Base-by-base conservation (phyloP, 257 asterid species). In the Gentiana straminea region DNA sequence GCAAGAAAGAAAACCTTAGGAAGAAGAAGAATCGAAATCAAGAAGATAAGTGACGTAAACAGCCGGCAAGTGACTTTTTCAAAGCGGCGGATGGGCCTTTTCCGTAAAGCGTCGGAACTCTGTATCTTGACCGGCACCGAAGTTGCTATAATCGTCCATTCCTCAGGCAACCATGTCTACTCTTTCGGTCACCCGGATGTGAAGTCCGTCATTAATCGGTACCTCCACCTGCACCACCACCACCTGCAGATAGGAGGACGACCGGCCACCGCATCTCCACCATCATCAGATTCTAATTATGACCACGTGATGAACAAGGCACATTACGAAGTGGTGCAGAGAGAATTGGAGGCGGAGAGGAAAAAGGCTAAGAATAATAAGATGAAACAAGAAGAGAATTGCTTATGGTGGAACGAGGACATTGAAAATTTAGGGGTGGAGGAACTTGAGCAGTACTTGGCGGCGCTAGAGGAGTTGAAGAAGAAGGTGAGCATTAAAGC, bases 41-140 rank as follows among this genome's bases (percentile, higher is more conserved):
- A n/a, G 70, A 86, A 80, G 49, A 84, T 84, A 63, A 64, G 59
- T 41, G 80, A 77, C 39, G 54, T 68, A 2, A 81, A 78, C 54
- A 84, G 80, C 72, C 35, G 84, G 0, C 86, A 84, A 56, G 94
- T 87, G 0, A 84, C 96, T 1, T 86, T 81, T 62, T 86, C 94
- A 0, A 84, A 86, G 15, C 81, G 94, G 0, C 83, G 89, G 0
- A 69, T 75, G 1, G 92, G 94, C 32, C 73, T 86, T 0, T 86
- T 86, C 79, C 84, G 84, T 33, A 81, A 87, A 48, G 92, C 93
- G 0, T 84, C 92, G 13, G 96, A 84, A 59, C 84, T 87, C 2
- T 87, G 92, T 70, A 75, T 83, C 0, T 58, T 87, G 0, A 84
- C 84, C 15, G 89, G 78, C 0, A 79, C 66, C 0, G 79, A 84